Percentiles rank a stretch among this genome's conserved stretches.
These are phyloP conservation scores for Leccinum olivaceopallidum DNA, from an alignment of 768 basidiomycete species.

Conservation along the genomic window DNA sequence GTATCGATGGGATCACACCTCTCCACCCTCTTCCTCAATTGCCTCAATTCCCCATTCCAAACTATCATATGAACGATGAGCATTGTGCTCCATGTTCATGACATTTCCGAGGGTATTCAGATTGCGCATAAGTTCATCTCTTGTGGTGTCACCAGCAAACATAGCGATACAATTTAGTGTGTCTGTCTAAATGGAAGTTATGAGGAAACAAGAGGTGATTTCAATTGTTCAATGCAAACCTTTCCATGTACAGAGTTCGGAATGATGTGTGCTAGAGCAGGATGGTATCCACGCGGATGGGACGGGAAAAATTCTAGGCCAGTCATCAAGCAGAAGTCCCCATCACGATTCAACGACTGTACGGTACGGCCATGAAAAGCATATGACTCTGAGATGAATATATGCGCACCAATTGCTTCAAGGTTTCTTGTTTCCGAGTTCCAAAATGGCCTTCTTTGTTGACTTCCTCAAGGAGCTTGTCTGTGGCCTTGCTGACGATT, in stretches of 20 bases:
- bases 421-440: neutral
- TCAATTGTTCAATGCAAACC: neutral
- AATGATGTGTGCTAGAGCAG: neutral
- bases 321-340: neutral
- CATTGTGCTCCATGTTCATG: neutral
- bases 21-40: neutral
- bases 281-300: neutral
- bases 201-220: neutral
- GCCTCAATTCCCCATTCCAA: conserved; percentile 6
- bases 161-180: neutral
- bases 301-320: neutral
- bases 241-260: neutral
- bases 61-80: neutral
- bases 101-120: neutral
- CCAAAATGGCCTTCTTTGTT: neutral
- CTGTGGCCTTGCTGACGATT: neutral
- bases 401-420: conserved; percentile 8
- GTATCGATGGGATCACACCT: conserved; percentile 1
- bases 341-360: neutral
- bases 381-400: neutral
- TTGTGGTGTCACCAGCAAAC: neutral
- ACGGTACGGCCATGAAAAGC: neutral
- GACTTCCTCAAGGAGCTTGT: neutral
- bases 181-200: neutral
- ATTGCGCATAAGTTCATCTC: too few relatives aligned